Percentiles rank a stretch among this genome's conserved stretches.
These are phyloP conservation scores for Lasiosphaeria hispida DNA, from an alignment of 495 filamentous ascomycete genomes.

Conservation along the genomic window DNA sequence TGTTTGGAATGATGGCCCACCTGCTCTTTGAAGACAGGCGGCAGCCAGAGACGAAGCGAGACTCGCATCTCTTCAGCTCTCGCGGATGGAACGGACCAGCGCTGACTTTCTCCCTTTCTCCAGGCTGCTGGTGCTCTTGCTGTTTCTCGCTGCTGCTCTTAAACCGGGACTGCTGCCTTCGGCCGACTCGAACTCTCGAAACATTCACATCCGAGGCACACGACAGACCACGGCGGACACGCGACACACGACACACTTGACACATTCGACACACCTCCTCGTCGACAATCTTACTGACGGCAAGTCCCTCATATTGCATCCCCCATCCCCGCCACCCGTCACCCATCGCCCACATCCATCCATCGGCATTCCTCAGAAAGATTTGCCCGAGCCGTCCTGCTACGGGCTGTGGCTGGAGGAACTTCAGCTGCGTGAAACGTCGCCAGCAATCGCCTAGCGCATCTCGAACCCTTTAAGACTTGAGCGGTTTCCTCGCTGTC, in stretches of 20 bases:
- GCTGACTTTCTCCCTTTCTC: not conserved
- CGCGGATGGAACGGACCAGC: not conserved
- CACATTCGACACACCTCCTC: slow-evolving; percentile 3
- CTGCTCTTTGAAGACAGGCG: slow-evolving; percentile 5
- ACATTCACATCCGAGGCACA: not conserved
- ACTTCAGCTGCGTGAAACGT: slow-evolving; percentile 12
- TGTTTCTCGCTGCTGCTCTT: not conserved
- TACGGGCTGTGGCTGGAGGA: not conserved
- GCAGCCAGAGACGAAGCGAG: not conserved
- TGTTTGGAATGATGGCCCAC: slow-evolving; percentile 7
- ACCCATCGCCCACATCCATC: no score
- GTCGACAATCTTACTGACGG: no score
- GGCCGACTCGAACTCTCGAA: not conserved
- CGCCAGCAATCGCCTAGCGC: not conserved
- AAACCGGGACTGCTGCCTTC: not conserved
- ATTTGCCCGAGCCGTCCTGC: slow-evolving; percentile 8
- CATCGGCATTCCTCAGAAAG: not conserved
- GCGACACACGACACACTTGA: slow-evolving; percentile 5
- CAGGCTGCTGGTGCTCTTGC: not conserved
- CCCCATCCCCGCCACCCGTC: no score
- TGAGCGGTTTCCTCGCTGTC: no score
- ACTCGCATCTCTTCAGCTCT: not conserved
- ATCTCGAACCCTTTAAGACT: not conserved
- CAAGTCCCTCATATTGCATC: no score
- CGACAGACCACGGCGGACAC: not conserved